Conservation (phyloP, 2,329 filamentous ascomycete genomes). For the Microcyclospora pomicola region DNA sequence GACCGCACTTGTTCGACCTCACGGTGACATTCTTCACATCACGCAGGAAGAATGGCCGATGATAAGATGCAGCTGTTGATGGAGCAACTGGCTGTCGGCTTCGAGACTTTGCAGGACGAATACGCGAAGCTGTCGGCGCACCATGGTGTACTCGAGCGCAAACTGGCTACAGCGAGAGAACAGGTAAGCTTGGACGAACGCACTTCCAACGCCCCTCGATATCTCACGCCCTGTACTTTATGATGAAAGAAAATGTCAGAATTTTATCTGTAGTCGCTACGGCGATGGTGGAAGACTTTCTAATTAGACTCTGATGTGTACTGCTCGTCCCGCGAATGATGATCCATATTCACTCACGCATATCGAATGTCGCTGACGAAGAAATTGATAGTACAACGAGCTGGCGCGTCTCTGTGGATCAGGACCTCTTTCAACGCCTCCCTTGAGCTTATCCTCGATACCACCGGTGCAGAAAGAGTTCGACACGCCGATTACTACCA, state of each 20-base stretch:
- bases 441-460: conserved; percentile 19
- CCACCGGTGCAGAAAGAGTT: background rate
- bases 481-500: conserved; percentile 8
- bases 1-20: background rate
- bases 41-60: background rate
- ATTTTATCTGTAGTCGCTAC: conserved; percentile 38
- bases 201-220: conserved; percentile 1
- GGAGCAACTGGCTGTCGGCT: conserved; percentile 29
- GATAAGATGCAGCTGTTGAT: background rate
- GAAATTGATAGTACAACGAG: conserved; percentile 19
- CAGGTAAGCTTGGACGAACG: conserved; percentile 27
- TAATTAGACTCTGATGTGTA: conserved; percentile 29
- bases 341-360: background rate
- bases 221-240: conserved; percentile 2
- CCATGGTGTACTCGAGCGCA: conserved; percentile 32
- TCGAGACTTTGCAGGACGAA: conserved; percentile 33
- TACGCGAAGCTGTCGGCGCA: conserved; percentile 33
- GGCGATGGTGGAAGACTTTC: conserved; percentile 32
- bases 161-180: conserved; percentile 34
- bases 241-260: conserved; percentile 31
- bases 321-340: too few relatives aligned
- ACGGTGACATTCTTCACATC: background rate
- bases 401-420: conserved; percentile 17
- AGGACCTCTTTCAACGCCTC: conserved; percentile 14
- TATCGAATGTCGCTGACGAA: conserved; percentile 6